A percentile compares a stretch with the other conserved stretches of the same genome.
Evolutionary conservation across 1,139 yeast genomes (phyloP).

Genomic region (Geotrichum bryndzae): DNA sequence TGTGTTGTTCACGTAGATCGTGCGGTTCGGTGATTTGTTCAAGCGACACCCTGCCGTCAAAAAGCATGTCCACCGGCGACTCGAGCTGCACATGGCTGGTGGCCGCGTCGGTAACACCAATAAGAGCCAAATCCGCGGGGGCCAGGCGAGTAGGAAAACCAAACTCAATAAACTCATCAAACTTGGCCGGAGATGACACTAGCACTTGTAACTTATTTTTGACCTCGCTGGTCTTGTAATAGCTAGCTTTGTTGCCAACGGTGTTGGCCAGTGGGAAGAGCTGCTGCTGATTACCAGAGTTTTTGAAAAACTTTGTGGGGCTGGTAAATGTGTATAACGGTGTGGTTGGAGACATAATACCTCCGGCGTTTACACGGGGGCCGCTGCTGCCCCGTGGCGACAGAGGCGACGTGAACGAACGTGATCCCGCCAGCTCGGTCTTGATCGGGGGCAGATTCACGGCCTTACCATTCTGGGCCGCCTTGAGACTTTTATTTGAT

Average conservation of each 20-base stretch:
- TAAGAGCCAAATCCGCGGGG: constrained; percentile 13
- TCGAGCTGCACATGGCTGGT: background rate
- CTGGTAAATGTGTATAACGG: background rate
- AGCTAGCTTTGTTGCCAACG: constrained; percentile 3
- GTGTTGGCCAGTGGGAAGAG: background rate
- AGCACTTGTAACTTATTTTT: constrained; percentile 25
- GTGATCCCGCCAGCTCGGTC: background rate
- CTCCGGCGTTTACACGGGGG: background rate
- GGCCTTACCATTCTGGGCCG: background rate
- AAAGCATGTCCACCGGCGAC: background rate
- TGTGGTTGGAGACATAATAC: background rate
- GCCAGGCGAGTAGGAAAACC: constrained; percentile 28
- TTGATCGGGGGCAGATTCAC: constrained; percentile 3
- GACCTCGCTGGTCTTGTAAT: constrained; percentile 26
- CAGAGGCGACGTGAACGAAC: background rate
- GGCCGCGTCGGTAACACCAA: background rate
- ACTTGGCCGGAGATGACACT: constrained; percentile 21
- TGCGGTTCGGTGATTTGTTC: background rate
- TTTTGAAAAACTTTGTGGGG: background rate
- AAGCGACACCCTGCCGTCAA: background rate
- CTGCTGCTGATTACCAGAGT: background rate
- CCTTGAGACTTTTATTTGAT: background rate
- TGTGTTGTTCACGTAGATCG: background rate
- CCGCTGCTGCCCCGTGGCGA: background rate
- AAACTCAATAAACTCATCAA: constrained; percentile 30